phyloP scores from a whole-genome alignment of 768 basidiomycete genomes.

The Russula vinacea region DNA sequence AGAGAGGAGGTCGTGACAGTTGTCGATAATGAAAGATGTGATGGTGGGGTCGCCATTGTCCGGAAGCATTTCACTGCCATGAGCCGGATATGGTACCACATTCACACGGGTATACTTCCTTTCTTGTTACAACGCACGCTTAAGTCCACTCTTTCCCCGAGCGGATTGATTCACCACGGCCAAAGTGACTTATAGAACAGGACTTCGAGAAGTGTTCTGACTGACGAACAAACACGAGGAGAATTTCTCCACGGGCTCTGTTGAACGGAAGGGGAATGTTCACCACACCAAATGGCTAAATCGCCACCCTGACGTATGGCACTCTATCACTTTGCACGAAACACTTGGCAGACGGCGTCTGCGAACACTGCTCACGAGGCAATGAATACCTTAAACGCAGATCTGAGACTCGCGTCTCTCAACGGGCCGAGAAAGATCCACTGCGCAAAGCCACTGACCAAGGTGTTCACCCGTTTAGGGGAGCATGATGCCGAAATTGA shows the following conservation, averaged over 20 bases:
- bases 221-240: neutral
- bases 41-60: neutral
- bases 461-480: slow-evolving; percentile 8
- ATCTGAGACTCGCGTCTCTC: slow-evolving; percentile 18
- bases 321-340: slow-evolving; percentile 3
- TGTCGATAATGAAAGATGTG: slow-evolving; percentile 9
- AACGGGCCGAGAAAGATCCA: slow-evolving; percentile 26
- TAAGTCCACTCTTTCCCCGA: slow-evolving; percentile 21
- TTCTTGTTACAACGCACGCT: slow-evolving; percentile 21
- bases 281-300: slow-evolving; percentile 4
- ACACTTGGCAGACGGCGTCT: slow-evolving; percentile 22
- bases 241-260: neutral
- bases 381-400: slow-evolving; percentile 28
- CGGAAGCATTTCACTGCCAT: slow-evolving; percentile 1
- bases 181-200: slow-evolving; percentile 13
- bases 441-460: neutral
- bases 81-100: neutral
- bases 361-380: slow-evolving; percentile 16
- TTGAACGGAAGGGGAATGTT: neutral
- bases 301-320: slow-evolving; percentile 20
- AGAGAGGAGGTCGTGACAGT: slow-evolving; percentile 12
- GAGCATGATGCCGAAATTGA: slow-evolving; percentile 26
- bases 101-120: slow-evolving; percentile 16
- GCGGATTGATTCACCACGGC: neutral
- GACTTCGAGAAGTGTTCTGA: neutral